A percentile compares a stretch with the other conserved stretches of the same genome.
Conservation (phyloP, 2,329 filamentous ascomycete species). For the Pseudogymnoascus sp. region DNA sequence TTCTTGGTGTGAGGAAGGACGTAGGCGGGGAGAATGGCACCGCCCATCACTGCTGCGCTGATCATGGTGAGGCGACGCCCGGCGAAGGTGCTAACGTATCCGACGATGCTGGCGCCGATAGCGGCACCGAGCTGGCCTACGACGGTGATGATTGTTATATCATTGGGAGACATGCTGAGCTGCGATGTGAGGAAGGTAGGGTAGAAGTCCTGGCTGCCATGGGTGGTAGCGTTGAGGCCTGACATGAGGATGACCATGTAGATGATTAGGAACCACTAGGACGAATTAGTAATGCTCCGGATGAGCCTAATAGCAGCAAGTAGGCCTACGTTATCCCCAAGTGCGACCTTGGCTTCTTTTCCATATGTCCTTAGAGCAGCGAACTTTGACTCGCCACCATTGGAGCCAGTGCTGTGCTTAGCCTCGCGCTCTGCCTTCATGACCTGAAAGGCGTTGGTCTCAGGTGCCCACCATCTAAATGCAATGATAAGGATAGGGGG, state of each 20-base stretch:
- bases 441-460: slow-evolving; percentile 64
- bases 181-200: slow-evolving; percentile 48
- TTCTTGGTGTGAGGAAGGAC: slow-evolving; percentile 52
- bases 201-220: slow-evolving; percentile 36
- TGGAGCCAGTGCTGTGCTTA: slow-evolving; percentile 53
- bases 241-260: slow-evolving; percentile 84
- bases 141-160: slow-evolving; percentile 58
- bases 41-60: slow-evolving; percentile 52
- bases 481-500: slow-evolving; percentile 70
- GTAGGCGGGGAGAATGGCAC: slow-evolving; percentile 72
- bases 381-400: slow-evolving; percentile 55
- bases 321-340: slow-evolving; percentile 40
- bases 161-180: slow-evolving; percentile 24
- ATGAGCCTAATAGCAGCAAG: no score
- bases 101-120: slow-evolving; percentile 52
- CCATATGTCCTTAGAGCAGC: slow-evolving; percentile 58
- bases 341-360: slow-evolving; percentile 63
- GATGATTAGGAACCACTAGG: slow-evolving; percentile 67
- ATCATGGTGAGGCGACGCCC: slow-evolving; percentile 60
- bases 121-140: slow-evolving; percentile 62
- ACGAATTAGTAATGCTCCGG: slow-evolving; percentile 26
- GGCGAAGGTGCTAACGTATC: slow-evolving; percentile 57
- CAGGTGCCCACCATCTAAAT: slow-evolving; percentile 65
- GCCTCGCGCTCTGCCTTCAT: slow-evolving; percentile 54
- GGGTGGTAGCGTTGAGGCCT: slow-evolving; percentile 62